Base-by-base conservation (phyloP, 225 moss, liverwort and hornwort genomes). In the Ulota crispa region DNA sequence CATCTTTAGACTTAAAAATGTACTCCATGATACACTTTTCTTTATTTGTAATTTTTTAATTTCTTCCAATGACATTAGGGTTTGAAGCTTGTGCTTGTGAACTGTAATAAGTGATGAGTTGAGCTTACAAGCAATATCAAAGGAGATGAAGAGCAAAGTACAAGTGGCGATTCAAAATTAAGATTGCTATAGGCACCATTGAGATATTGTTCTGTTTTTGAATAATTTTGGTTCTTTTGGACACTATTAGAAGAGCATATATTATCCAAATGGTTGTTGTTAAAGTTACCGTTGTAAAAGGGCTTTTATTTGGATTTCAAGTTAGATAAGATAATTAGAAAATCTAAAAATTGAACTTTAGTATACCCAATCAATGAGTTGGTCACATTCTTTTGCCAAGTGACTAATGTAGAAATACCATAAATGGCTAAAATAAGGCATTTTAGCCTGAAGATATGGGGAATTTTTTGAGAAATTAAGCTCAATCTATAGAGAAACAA, bases 1-100 rank as follows among this genome's bases (percentile, higher is more conserved):
- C 37, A 76, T 0, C 0, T 0, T 50, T 14, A 0, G 1, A 19
- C 34, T 63, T 24, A 4, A 50, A 3, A 30, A 28, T 42, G 4
- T 0, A 0, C 42, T 1, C 3, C 0, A 11, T n/a, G 6, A 7
- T 72, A 0, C 0, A 14, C 0, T 1, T 9, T 68, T 50, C 0
- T 1, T 41, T 4, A 13, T 2, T 32, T 68, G 3, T 12, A 21
- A 15, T 63, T 57, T n/a, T 8, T 36, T 7, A 7, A 76, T 2
- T 47, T 16, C 50, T 4, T 16, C 50, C 0, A 2, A 7, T 28
- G 37, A 18, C 0, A 41, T 30, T 50, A 4, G 50, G 0, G 1
- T 23, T 60, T 23, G 0, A 28, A 4, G 8, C 2, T 32, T 24
- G 23, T 27, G 32, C 4, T 26, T 12, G 5, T 4, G 2, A 30